Evolutionary conservation across 768 basidiomycete genomes (phyloP).

Genomic region (Mycena rebaudengoi): DNA sequence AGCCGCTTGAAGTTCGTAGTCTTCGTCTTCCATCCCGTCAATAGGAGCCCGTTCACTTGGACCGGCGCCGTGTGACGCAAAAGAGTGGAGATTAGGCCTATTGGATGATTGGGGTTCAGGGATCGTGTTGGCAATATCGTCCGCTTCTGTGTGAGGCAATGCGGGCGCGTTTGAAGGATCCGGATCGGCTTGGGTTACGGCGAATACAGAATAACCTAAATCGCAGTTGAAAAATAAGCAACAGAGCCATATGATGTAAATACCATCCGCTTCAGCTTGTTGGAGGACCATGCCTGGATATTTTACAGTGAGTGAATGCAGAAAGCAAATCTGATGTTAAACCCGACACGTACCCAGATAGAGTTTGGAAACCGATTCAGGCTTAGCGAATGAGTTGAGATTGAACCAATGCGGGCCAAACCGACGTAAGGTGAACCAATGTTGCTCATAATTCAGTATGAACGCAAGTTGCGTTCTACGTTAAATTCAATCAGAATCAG

Average conservation of each 20-base stretch:
- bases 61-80: conserved; percentile 8
- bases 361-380: conserved; percentile 85
- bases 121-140: conserved; percentile 72
- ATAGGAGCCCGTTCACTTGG: conserved; percentile 15
- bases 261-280: conserved; percentile 88
- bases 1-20: conserved; percentile 87
- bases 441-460: conserved; percentile 85
- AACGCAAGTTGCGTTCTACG: conserved; percentile 83
- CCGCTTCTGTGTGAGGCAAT: conserved; percentile 74
- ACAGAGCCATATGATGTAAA: conserved; percentile 18
- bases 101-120: conserved; percentile 57
- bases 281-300: conserved; percentile 73
- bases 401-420: conserved; percentile 79
- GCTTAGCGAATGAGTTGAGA: conserved; percentile 76
- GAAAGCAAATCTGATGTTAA: neutral
- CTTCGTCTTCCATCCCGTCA: conserved; percentile 78
- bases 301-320: too few species aligned
- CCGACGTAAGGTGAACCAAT: conserved; percentile 82
- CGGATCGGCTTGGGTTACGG: conserved; percentile 73
- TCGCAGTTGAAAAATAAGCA: neutral
- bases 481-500: neutral
- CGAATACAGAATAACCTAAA: conserved; percentile 84
- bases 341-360: conserved; percentile 59
- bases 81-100: conserved; percentile 15
- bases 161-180: conserved; percentile 57